Percentiles rank a stretch among this genome's conserved stretches.
phyloP scores from a whole-genome alignment of 352 stramenopile genomes.

The Pythium oligandrum region DNA sequence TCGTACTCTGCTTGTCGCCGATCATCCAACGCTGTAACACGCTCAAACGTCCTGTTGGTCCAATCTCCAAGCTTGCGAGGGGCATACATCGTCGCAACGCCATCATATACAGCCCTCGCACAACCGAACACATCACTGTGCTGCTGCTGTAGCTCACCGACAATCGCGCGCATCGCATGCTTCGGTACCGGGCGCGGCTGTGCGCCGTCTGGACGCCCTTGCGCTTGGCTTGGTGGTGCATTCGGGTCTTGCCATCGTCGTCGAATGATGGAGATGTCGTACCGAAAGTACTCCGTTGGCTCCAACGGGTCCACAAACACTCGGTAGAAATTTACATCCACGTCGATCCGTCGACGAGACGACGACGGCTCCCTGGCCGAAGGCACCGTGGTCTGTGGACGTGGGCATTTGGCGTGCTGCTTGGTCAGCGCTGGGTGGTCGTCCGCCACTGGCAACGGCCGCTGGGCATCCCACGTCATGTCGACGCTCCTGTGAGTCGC shows the following conservation, averaged over 20 bases:
- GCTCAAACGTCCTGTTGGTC: neutral
- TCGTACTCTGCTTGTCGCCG: constrained; percentile 1
- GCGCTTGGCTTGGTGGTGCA: neutral
- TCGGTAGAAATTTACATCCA: constrained; percentile 12
- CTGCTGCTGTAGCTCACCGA: constrained; percentile 9
- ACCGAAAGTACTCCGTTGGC: constrained; percentile 11
- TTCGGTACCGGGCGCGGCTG: constrained; percentile 1
- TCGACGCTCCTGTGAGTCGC: too few relatives aligned
- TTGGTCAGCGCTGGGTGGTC: constrained; percentile 1
- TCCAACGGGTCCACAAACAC: neutral
- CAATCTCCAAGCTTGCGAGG: constrained; percentile 9
- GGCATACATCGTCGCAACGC: constrained; percentile 5
- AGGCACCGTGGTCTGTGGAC: too few relatives aligned
- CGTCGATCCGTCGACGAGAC: neutral
- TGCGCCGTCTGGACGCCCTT: neutral
- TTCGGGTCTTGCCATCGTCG: neutral
- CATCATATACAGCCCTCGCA: constrained; percentile 9
- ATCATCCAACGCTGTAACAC: neutral
- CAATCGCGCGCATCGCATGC: constrained; percentile 5
- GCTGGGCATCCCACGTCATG: neutral
- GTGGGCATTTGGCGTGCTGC: neutral
- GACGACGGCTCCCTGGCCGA: neutral
- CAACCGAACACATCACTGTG: neutral
- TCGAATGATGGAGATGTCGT: constrained; percentile 6
- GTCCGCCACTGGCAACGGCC: neutral